A percentile compares a stretch with the other conserved stretches of the same genome.
Conservation (phyloP, 2,329 filamentous ascomycete genomes). For the Arthrinium puccinioides region DNA sequence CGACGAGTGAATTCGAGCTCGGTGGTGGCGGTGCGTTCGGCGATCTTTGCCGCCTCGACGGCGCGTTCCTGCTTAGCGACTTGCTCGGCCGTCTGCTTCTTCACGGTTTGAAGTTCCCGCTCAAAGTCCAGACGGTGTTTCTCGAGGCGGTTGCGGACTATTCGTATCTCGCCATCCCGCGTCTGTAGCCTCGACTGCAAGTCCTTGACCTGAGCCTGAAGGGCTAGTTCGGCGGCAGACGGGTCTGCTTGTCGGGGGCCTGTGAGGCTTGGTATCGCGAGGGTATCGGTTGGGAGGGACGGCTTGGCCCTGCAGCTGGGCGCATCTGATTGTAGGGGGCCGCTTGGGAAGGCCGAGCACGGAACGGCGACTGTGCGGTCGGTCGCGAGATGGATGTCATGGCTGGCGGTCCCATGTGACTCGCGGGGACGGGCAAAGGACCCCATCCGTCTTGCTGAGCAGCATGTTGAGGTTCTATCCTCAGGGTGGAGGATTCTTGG, state of each 20-base stretch:
- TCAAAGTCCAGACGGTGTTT: slow-evolving; percentile 56
- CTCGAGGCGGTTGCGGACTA: slow-evolving; percentile 64
- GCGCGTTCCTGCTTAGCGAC: slow-evolving; percentile 55
- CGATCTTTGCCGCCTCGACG: slow-evolving; percentile 56
- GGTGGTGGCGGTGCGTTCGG: slow-evolving; percentile 58
- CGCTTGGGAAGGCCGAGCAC: slow-evolving; percentile 14
- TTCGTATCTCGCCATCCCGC: slow-evolving; percentile 66
- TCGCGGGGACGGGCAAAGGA: slow-evolving; percentile 13
- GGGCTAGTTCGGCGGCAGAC: slow-evolving; percentile 30
- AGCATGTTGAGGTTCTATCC: slow-evolving; percentile 3
- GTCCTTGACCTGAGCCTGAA: slow-evolving; percentile 45
- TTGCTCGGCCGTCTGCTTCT: slow-evolving; percentile 57
- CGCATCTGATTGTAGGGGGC: slow-evolving; percentile 34
- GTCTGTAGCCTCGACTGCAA: slow-evolving; percentile 51
- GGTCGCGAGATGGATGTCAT: slow-evolving; percentile 7
- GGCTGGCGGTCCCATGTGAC: slow-evolving; percentile 14
- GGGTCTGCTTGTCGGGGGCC: slow-evolving; percentile 12
- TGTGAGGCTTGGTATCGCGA: slow-evolving; percentile 28
- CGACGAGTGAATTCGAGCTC: slow-evolving; percentile 68
- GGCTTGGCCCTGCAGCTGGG: slow-evolving; percentile 25
- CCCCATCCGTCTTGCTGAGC: slow-evolving; percentile 11
- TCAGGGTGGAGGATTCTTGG: background rate
- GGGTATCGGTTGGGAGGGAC: slow-evolving; percentile 18
- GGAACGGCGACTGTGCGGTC: slow-evolving; percentile 5
- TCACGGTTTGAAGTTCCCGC: slow-evolving; percentile 51